Conservation (phyloP, 2,329 filamentous ascomycete genomes). For the Pseudomassariella vexata region DNA sequence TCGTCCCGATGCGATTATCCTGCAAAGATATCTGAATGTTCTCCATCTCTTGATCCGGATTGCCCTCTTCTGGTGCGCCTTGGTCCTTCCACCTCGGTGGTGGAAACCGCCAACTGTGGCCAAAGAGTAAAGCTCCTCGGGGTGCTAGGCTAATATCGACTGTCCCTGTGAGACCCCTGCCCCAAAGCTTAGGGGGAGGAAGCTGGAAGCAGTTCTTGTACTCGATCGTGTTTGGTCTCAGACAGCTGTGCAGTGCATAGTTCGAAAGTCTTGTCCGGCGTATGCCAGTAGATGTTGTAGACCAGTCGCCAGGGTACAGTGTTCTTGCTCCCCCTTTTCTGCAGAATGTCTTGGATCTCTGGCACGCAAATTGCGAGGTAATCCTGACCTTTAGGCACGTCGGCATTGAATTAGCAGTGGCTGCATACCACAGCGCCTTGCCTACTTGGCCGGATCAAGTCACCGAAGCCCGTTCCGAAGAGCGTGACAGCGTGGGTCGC, state of each 20-base stretch:
- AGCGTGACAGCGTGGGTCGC: constrained; percentile 17
- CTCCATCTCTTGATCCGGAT: constrained; percentile 2
- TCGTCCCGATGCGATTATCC: constrained; percentile 1
- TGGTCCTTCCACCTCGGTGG: constrained; percentile 8
- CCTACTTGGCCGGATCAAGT: constrained; percentile 10
- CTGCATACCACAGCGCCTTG: background rate
- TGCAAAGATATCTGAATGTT: constrained; percentile 1
- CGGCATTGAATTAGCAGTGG: background rate
- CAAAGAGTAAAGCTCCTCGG: constrained; percentile 11
- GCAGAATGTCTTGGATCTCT: constrained; percentile 8
- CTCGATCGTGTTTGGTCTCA: background rate
- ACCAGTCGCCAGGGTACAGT: constrained; percentile 7
- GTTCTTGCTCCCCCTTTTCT: constrained; percentile 4
- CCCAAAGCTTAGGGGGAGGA: background rate
- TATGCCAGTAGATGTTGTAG: constrained; percentile 12
- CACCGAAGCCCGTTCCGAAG: constrained; percentile 16
- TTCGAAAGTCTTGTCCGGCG: constrained; percentile 9
- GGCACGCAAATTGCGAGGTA: constrained; percentile 8
- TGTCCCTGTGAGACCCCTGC: constrained; percentile 5
- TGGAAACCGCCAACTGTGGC: constrained; percentile 9
- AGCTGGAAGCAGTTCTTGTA: constrained; percentile 4
- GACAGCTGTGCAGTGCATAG: constrained; percentile 1
- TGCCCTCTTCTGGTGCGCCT: constrained; percentile 8
- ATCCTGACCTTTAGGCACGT: constrained; percentile 6
- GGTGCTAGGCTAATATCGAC: background rate